Evolutionary conservation across 2,329 filamentous ascomycete species (phyloP), one percentile per base, ranked within the genome.

Genomic region (Aspergillus sp.): DNA sequence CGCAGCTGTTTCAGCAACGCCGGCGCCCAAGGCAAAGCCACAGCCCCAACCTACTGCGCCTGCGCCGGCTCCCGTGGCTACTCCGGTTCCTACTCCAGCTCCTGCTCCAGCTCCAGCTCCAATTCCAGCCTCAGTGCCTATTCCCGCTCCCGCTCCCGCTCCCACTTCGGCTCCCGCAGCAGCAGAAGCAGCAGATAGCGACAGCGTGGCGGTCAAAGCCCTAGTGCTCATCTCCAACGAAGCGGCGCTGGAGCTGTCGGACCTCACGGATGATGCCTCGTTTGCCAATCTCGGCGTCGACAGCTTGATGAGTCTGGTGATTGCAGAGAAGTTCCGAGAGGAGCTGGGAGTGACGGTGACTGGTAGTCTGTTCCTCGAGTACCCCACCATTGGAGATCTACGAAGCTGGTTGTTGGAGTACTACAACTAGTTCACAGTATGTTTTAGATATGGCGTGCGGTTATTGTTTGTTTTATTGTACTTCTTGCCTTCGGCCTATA

Each of bases 281-380:
- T 72, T 75, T 48, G 60, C 62, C 2, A 62, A 68, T 17, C 52
- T 75, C 2, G 73, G 73, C 4, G 61, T 78, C 31, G 74, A 77
- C 59, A 70, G 65, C 31, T 61, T 77, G 15, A 66, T 77, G 67
- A 67, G 63, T 9, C 59, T 77, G 6, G 70, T 73, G 3, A 67
- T 77, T 12, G 54, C 69, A 2, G 68, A 70, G 44, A 73, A 72
- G 50, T 70, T 76, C 50, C 52, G 67, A 2, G 62, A 60, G 2
- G 63, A 74, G 55, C 62, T 77, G 9, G 65, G 63, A 7, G 50
- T 75, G 3, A 65, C 68, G 19, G 60, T 73, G 14, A 57, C 68
- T 15, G 60, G 65, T 44, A 58, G 57, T 44, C 35, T 68, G 19
- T 67, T 67, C 41, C 41, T 68, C 8, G 66, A 66, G 44, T 66